These are phyloP conservation scores for Porpolomopsis calyptriformis DNA, from an alignment of 768 basidiomycete species.

Conservation along the genomic window DNA sequence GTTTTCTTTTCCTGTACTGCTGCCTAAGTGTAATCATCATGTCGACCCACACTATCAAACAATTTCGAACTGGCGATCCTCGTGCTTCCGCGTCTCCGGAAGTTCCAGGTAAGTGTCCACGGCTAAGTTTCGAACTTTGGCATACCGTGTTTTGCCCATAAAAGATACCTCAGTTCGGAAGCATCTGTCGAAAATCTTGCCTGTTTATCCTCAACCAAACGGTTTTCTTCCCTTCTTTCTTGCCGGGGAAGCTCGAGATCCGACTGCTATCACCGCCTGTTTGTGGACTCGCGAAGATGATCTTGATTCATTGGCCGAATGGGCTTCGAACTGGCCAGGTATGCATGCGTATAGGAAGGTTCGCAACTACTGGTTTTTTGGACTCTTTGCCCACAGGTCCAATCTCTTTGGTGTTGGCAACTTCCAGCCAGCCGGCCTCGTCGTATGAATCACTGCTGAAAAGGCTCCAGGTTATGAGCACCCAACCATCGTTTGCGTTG, in stretches of 20 bases:
- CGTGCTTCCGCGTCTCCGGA: neutral
- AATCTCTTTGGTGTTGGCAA: conserved; percentile 39
- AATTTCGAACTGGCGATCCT: conserved; percentile 8
- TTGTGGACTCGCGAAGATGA: conserved; percentile 33
- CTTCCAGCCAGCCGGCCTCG: conserved; percentile 16
- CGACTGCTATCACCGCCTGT: conserved; percentile 33
- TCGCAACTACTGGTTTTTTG: neutral
- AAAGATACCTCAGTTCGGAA: conserved; percentile 21
- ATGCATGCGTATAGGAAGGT: neutral
- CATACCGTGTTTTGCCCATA: conserved; percentile 13
- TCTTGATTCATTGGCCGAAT: conserved; percentile 24
- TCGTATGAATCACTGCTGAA: conserved; percentile 19
- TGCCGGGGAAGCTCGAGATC: conserved; percentile 11
- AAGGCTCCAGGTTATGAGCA: conserved; percentile 17
- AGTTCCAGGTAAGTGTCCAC: neutral
- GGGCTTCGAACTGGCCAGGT: conserved; percentile 38
- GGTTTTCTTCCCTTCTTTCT: conserved; percentile 29
- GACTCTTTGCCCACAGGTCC: conserved; percentile 25
- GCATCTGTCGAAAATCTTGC: conserved; percentile 27
- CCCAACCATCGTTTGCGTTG: conserved; percentile 14
- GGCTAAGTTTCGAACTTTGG: neutral
- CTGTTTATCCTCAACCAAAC: conserved; percentile 16
- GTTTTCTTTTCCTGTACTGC: conserved; percentile 27
- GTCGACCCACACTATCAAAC: conserved; percentile 22
- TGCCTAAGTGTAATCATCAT: conserved; percentile 32